phyloP scores from a whole-genome alignment of 2,329 filamentous ascomycete genomes.

The Hypoxylon sp. region DNA sequence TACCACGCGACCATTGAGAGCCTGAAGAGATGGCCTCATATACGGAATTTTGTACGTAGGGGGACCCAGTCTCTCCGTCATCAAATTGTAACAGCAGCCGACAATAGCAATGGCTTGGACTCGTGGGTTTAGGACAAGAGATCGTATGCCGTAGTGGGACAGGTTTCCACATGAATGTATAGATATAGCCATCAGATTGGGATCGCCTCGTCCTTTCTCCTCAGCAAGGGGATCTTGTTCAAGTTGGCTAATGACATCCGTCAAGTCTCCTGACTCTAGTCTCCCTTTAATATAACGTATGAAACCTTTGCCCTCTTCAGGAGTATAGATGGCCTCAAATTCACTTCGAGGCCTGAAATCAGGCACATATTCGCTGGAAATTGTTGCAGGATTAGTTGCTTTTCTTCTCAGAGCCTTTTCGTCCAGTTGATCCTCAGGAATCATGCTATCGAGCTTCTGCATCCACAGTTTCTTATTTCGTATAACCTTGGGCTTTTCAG shows the following conservation, averaged over 20 bases:
- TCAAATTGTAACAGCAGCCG: slow-evolving; percentile 97
- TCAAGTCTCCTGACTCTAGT: slow-evolving; percentile 80
- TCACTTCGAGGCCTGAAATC: slow-evolving; percentile 68
- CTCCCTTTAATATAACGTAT: slow-evolving; percentile 85
- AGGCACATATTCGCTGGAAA: slow-evolving; percentile 52
- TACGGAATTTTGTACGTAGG: slow-evolving; percentile 88
- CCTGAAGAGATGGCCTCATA: slow-evolving; percentile 77
- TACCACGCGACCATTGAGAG: slow-evolving; percentile 77
- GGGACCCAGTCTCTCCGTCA: slow-evolving; percentile 90
- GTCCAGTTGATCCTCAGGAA: slow-evolving; percentile 60
- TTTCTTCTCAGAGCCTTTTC: slow-evolving; percentile 59
- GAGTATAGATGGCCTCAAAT: slow-evolving; percentile 67
- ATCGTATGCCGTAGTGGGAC: slow-evolving; percentile 93
- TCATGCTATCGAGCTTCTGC: slow-evolving; percentile 63
- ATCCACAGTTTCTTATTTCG: slow-evolving; percentile 87
- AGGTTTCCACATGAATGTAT: slow-evolving; percentile 98
- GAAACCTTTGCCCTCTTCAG: slow-evolving; percentile 74
- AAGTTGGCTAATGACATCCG: slow-evolving; percentile 52
- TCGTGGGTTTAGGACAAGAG: slow-evolving; percentile 84
- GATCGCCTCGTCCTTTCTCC: slow-evolving; percentile 55
- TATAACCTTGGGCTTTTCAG: slow-evolving; percentile 79
- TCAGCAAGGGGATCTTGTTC: slow-evolving; percentile 52
- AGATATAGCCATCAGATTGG: slow-evolving; percentile 86
- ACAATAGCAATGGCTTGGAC: slow-evolving; percentile 95
- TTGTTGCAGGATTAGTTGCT: slow-evolving; percentile 55